Evolutionary conservation across 768 basidiomycete genomes (phyloP), one percentile per base, ranked within the genome.

Genomic region (Lanmaoa pseudosensibilis): DNA sequence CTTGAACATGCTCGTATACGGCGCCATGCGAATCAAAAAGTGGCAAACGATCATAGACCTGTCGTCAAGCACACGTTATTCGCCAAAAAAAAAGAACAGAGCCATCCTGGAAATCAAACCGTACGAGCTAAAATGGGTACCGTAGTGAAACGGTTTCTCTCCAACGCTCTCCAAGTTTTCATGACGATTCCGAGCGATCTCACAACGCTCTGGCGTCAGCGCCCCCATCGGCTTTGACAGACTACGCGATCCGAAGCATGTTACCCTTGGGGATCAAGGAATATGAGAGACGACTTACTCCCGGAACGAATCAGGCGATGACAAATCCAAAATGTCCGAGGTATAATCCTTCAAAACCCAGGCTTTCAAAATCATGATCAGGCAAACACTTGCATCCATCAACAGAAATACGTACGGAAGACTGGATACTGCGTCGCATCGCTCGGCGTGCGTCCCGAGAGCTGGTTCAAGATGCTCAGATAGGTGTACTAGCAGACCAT

Each of bases 391-490:
- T 2, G 12, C 19, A 23, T 2, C 25, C 3, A 25, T 41, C 18
- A 51, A 39, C 12, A 40, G 9, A 23, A 52, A 44, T 36, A 64
- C 88, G 48, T 64, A 92, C 90, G 91, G 60, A 92, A 94, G 9
- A 96, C 84, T 0, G 94, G 94, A 72, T 94, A 97, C 63, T 95
- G 93, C 0, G 95, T 96, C 11, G 94, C 92, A 75, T 97, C 94
- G 65, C 88, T 93, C 1, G 94, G 93, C 4, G 94, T 97, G 21
- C 94, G 82, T 41, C 94, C 94, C 4, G 94, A 95, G 21, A 92
- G 82, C 69, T 96, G 93, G 63, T 97, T 97, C 52, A 97, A 74
- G 53, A 97, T 84, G 58, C 90, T 88, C 48, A 96, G 73, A 70
- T 95, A 96, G 1, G 90, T 87, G 69, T 92, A 96, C 93, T 95